A percentile compares a stretch with the other conserved stretches of the same genome.
These are phyloP conservation scores for Cardamine chenopodiifolia DNA, from an alignment of 345 rosid genomes.

Conservation along the genomic window DNA sequence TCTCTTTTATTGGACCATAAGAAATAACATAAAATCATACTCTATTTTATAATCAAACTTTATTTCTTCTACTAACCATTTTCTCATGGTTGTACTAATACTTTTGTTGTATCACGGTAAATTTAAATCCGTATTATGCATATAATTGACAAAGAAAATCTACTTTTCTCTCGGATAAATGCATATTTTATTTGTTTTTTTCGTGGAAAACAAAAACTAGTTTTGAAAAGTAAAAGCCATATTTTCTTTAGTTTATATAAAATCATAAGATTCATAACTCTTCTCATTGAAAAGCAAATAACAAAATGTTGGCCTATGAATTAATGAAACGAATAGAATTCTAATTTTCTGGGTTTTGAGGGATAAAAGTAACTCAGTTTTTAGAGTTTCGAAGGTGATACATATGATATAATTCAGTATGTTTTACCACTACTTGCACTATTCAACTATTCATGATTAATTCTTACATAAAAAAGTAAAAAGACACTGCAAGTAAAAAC, in stretches of 20 bases:
- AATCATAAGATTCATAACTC: background rate
- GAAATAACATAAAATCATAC: background rate
- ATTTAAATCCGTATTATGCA: background rate
- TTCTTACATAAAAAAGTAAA: background rate
- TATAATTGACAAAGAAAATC: background rate
- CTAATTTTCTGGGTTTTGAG: background rate
- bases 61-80: background rate
- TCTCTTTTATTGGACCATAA: slow-evolving; percentile 8
- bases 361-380: background rate
- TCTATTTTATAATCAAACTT: background rate
- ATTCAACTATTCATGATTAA: background rate
- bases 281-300: background rate
- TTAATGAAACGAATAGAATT: background rate
- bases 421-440: background rate
- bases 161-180: background rate
- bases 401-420: background rate
- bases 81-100: too few species aligned
- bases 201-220: background rate
- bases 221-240: background rate
- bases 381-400: background rate
- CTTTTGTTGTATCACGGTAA: too few species aligned
- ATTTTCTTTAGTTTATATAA: background rate
- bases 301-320: background rate
- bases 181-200: background rate
- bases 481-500: background rate